These are phyloP conservation scores for Odontarrhena argentea DNA, from an alignment of 345 rosid species.

Conservation along the genomic window DNA sequence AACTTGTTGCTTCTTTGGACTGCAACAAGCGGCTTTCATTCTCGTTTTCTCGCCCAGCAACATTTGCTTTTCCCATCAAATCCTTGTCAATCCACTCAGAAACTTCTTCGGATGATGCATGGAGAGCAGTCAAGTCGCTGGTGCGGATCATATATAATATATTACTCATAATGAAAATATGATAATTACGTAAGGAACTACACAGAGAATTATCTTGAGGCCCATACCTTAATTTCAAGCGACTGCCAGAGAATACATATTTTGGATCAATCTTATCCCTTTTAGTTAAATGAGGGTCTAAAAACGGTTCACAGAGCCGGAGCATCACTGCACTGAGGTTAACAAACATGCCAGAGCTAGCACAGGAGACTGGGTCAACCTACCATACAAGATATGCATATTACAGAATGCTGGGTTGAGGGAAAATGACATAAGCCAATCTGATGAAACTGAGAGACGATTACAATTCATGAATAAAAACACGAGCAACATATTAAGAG, in stretches of 20 bases:
- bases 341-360: slow-evolving; percentile 98
- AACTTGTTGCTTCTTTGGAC: slow-evolving; percentile 80
- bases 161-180: slow-evolving; percentile 15
- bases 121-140: slow-evolving; percentile 86
- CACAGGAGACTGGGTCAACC: slow-evolving; percentile 95
- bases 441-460: slow-evolving; percentile 20
- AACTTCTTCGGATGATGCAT: slow-evolving; percentile 95
- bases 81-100: slow-evolving; percentile 70
- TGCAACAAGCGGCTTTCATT: slow-evolving; percentile 61
- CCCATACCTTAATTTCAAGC: slow-evolving; percentile 84
- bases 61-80: slow-evolving; percentile 39
- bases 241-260: slow-evolving; percentile 68
- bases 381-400: slow-evolving; percentile 44
- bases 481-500: neutral
- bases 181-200: slow-evolving; percentile 7
- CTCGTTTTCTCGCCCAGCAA: slow-evolving; percentile 43
- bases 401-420: slow-evolving; percentile 12
- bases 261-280: slow-evolving; percentile 86
- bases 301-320: slow-evolving; percentile 84
- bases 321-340: slow-evolving; percentile 98
- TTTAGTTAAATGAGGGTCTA: slow-evolving; percentile 75
- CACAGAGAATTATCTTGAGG: slow-evolving; percentile 5
- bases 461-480: neutral
- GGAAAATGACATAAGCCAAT: slow-evolving; percentile 9
- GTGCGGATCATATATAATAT: slow-evolving; percentile 29